These are phyloP conservation scores for Astragalus glycyphyllos DNA, from an alignment of 306 rosid genomes.

Conservation along the genomic window DNA sequence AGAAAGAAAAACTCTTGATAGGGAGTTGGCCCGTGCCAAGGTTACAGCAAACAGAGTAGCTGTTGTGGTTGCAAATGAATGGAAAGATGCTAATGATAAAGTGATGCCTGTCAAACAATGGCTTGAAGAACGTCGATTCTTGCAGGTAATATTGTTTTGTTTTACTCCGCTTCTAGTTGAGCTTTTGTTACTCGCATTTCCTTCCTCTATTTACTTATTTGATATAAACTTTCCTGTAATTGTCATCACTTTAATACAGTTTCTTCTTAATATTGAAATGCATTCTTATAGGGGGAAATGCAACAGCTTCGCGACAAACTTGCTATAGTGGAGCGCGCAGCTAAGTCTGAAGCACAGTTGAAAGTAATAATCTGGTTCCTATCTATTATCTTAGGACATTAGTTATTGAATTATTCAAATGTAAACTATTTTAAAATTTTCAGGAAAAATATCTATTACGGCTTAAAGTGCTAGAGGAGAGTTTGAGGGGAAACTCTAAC, in stretches of 20 bases:
- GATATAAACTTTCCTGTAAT: conserved; percentile 16
- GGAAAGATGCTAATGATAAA: conserved; percentile 92
- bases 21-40: conserved; percentile 95
- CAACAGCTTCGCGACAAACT: conserved; percentile 98
- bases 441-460: conserved; percentile 92
- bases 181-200: conserved; percentile 4
- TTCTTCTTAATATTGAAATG: conserved; percentile 38
- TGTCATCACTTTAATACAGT: conserved; percentile 18
- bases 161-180: conserved; percentile 11
- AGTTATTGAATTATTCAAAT: conserved; percentile 44
- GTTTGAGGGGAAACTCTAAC: conserved; percentile 78
- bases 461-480: conserved; percentile 93
- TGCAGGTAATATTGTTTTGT: conserved; percentile 59
- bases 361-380: conserved; percentile 74
- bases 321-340: conserved; percentile 79
- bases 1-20: conserved; percentile 74
- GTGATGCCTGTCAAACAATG: conserved; percentile 95
- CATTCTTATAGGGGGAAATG: conserved; percentile 85
- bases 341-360: conserved; percentile 92
- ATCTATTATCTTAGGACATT: conserved; percentile 42
- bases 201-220: conserved; percentile 1
- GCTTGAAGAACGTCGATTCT: conserved; percentile 82
- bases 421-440: conserved; percentile 35
- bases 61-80: conserved; percentile 89
- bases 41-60: conserved; percentile 89